Base-by-base conservation (phyloP, 2,329 filamentous ascomycete genomes). In the Pleoardoris graminearum region DNA sequence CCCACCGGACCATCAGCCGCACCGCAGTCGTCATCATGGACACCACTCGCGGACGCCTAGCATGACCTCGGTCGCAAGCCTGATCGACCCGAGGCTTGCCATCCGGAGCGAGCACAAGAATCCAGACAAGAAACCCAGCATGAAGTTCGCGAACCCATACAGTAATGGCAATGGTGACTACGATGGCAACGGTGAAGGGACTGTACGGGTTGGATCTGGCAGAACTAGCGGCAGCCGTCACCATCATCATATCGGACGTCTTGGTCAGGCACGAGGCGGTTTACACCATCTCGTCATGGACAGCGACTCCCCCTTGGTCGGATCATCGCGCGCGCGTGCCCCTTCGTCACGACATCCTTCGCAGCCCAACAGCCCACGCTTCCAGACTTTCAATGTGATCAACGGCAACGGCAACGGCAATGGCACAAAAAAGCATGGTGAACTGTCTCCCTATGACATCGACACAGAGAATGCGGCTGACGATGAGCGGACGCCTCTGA, bases 131-230 rank as follows among this genome's bases (percentile, higher is more conserved):
- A 97, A 95, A 76, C 91, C 90, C 77, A 95, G 88, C 75, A 97
- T 96, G 91, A 97, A 97, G 68, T 97, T 97, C 68, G 89, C 90
- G 52, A 85, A 83, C 56, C 85, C 88, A 1, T 90, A 90, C 72
- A 86, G 79, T 59, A 85, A 82, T 58, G 84, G 83, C 57, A 80
- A 77, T 55, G 75, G 79, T 17, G 82, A 86, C 39, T 54, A 63
- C 23, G 72, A 75, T 60, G 54, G 68, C 1, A 75, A 77, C 39
- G 66, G 71, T 43, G 65, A 76, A 57, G 72, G 71, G 4, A 73
- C 72, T 3, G 58, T 73, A 12, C 68, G 72, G 29, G 59, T 67
- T 35, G 76, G 76, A 39, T 78, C 76, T 3, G 72, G 75, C 11
- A 73, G 79, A 43, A 71, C 74, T 6, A 65, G 65, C 44, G 86